Conservation (phyloP, 1,284 basidiomycete genomes). For the Tilletia caries region DNA sequence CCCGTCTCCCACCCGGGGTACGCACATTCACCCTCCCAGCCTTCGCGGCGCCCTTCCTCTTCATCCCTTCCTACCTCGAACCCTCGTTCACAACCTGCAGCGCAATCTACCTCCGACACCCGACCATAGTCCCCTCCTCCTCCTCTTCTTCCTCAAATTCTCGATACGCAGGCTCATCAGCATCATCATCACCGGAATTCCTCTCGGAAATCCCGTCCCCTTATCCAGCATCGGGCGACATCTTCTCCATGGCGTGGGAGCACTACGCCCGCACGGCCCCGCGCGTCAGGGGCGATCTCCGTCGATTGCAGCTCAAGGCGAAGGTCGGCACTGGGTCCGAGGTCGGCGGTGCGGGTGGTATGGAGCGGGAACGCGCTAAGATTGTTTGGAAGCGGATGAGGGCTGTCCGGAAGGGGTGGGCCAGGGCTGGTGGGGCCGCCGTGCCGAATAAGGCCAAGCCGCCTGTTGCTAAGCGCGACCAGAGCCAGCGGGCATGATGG, state of each 20-base stretch:
- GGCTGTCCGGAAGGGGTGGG: not conserved
- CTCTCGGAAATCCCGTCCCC: slow-evolving; percentile 48
- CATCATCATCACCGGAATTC: slow-evolving; percentile 19
- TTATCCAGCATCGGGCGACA: slow-evolving; percentile 45
- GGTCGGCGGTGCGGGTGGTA: not conserved
- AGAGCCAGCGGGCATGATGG: no score
- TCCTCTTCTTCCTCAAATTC: not conserved
- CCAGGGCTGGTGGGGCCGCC: not conserved
- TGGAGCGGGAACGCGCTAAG: slow-evolving; percentile 9
- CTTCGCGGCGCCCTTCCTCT: slow-evolving; percentile 85
- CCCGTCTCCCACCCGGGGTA: slow-evolving; percentile 27
- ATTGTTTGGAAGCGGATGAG: slow-evolving; percentile 11
- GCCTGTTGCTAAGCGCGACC: no score
- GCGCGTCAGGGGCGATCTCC: slow-evolving; percentile 41
- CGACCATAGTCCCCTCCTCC: slow-evolving; percentile 73
- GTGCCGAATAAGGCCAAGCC: no score
- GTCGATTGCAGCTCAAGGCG: slow-evolving; percentile 39
- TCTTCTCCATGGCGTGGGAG: slow-evolving; percentile 51
- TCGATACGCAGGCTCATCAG: not conserved
- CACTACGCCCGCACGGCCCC: slow-evolving; percentile 48
- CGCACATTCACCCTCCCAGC: slow-evolving; percentile 73
- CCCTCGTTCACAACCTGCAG: slow-evolving; percentile 87
- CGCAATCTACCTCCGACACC: slow-evolving; percentile 88
- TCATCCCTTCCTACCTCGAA: slow-evolving; percentile 92
- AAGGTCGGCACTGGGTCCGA: slow-evolving; percentile 22